A percentile compares a stretch with the other conserved stretches of the same genome.
These are phyloP conservation scores for Pseudofabraea citricarpa DNA, from an alignment of 2,329 filamentous ascomycete genomes.

Conservation along the genomic window DNA sequence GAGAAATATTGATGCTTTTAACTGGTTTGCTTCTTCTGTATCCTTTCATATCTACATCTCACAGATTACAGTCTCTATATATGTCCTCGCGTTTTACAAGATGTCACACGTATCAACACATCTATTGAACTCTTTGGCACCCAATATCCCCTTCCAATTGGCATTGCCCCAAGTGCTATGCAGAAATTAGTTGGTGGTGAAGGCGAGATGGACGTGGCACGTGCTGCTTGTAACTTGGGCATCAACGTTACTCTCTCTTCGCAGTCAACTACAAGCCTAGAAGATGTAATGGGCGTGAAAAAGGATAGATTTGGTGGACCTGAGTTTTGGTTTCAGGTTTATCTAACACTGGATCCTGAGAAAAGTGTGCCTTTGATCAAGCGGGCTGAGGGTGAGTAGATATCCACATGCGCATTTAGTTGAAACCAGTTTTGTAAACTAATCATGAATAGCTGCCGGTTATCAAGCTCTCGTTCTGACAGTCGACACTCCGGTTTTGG, in stretches of 20 bases:
- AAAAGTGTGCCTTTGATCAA: constrained; percentile 42
- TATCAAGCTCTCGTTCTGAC: constrained; percentile 49
- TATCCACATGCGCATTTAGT: constrained; percentile 3
- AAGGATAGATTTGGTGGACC: constrained; percentile 6
- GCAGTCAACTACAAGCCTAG: constrained; percentile 49
- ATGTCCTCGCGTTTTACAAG: constrained; percentile 48
- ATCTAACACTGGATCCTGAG: constrained; percentile 46
- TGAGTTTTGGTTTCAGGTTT: constrained; percentile 50
- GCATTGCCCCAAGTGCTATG: constrained; percentile 57
- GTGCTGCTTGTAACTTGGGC: constrained; percentile 42
- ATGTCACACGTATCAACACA: constrained; percentile 45
- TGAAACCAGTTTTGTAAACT: not conserved
- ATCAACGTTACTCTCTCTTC: constrained; percentile 57
- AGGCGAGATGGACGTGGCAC: constrained; percentile 51
- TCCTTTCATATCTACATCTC: not conserved
- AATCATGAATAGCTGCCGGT: constrained; percentile 23
- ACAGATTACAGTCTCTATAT: not conserved
- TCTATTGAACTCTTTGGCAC: constrained; percentile 30
- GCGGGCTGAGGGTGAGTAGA: constrained; percentile 33
- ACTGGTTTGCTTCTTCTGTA: constrained; percentile 43
- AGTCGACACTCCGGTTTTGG: constrained; percentile 47
- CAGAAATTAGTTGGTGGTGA: constrained; percentile 54
- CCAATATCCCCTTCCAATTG: constrained; percentile 44
- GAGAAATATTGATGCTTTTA: constrained; percentile 10
- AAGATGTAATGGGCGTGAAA: constrained; percentile 30